A percentile compares a stretch with the other conserved stretches of the same genome.
These are phyloP conservation scores for Antarctomyces pellizariae DNA, from an alignment of 495 filamentous ascomycete species.

Conservation along the genomic window DNA sequence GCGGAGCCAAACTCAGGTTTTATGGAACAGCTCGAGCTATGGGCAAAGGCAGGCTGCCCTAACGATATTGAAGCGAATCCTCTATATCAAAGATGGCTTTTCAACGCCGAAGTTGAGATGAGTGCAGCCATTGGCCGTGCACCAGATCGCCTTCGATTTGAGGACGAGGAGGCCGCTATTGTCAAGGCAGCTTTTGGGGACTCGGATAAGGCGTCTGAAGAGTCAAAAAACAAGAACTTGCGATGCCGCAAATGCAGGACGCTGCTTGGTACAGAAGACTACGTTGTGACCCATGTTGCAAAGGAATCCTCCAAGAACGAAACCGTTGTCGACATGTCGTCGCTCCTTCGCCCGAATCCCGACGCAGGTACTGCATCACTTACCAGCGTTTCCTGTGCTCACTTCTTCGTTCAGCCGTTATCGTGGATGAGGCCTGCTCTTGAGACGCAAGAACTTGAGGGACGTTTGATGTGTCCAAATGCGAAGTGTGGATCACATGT, in stretches of 20 bases:
- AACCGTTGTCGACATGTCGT: too few relatives aligned
- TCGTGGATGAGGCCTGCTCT: constrained; percentile 81
- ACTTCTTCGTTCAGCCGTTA: constrained; percentile 74
- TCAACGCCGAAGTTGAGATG: constrained; percentile 49
- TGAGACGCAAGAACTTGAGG: constrained; percentile 51
- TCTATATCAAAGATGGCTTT: constrained; percentile 74
- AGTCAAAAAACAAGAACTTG: constrained; percentile 20
- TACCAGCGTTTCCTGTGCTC: constrained; percentile 31
- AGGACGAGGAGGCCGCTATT: constrained; percentile 38
- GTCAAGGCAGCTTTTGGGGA: constrained; percentile 3
- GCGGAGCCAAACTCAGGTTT: constrained; percentile 79
- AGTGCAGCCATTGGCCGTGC: constrained; percentile 47
- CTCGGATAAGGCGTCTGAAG: constrained; percentile 1
- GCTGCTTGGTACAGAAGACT: too few relatives aligned
- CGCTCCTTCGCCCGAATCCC: too few relatives aligned
- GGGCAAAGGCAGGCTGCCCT: constrained; percentile 62
- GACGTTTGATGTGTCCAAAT: constrained; percentile 64
- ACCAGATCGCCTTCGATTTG: constrained; percentile 54
- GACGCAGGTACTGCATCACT: too few relatives aligned
- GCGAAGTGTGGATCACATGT: constrained; percentile 52
- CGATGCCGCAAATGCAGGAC: constrained; percentile 43
- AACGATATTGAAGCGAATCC: constrained; percentile 35
- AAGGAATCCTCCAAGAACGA: too few relatives aligned
- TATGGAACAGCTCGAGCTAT: constrained; percentile 69
- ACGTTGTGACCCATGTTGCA: too few relatives aligned